phyloP scores from a whole-genome alignment of 1,139 yeast species.

The Arxiozyma bovina region DNA sequence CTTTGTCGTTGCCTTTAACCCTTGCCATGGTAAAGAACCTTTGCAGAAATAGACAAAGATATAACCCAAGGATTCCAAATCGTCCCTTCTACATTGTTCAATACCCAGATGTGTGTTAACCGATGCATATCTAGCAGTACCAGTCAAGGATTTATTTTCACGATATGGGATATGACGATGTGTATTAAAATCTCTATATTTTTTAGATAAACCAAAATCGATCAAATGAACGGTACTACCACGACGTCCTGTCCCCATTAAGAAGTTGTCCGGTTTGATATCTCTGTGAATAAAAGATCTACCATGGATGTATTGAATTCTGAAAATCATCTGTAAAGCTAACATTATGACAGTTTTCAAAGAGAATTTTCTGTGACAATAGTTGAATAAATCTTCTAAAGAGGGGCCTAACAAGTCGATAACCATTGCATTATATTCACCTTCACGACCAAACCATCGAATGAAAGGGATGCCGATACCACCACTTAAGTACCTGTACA shows the following conservation, averaged over 20 bases:
- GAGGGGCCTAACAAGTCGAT: conserved; percentile 94
- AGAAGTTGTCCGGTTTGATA: conserved; percentile 63
- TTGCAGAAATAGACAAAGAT: conserved; percentile 91
- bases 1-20: conserved; percentile 92
- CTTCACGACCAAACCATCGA: conserved; percentile 95
- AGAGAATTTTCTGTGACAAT: conserved; percentile 88
- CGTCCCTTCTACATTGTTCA: conserved; percentile 95
- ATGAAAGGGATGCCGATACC: conserved; percentile 97
- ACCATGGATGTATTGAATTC: conserved; percentile 92
- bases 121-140: conserved; percentile 93
- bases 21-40: conserved; percentile 99
- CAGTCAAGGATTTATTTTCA: conserved; percentile 91
- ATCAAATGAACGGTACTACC: conserved; percentile 94
- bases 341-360: conserved; percentile 85
- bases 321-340: conserved; percentile 90
- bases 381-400: conserved; percentile 88
- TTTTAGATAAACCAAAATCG: conserved; percentile 94
- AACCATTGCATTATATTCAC: conserved; percentile 95
- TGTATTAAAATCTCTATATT: conserved; percentile 89
- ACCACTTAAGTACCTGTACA: conserved; percentile 87
- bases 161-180: conserved; percentile 93
- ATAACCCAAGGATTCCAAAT: conserved; percentile 88
- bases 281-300: conserved; percentile 87
- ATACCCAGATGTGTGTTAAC: conserved; percentile 94
- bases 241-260: conserved; percentile 77